Evolutionary conservation across 768 basidiomycete species (phyloP), one percentile per base, ranked within the genome.

Genomic region (Clitopilus passeckerianus): DNA sequence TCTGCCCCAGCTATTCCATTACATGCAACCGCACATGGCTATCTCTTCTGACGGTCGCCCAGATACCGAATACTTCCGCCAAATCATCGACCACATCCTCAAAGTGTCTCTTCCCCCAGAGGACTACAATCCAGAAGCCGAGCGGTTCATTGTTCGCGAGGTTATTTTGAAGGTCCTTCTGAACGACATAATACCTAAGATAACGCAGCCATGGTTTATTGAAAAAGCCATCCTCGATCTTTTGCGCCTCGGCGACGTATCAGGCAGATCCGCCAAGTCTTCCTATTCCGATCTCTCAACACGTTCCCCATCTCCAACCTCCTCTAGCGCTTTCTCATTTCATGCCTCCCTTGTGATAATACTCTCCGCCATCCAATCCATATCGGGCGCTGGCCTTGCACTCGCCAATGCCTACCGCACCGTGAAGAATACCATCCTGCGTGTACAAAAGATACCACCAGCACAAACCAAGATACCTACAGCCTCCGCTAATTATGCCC

Each of bases 151-250:
- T 60, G 74, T 91, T 43, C 85, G 93, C 59, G 96, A 98, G 74
- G 76, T 97, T 37, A 66, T 96, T 30, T 82, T 93, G 66, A 89
- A 90, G 64, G 78, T 91, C 22, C 74, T 98, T 6, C 74, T 94
- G 61, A 80, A 81, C 53, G 85, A 87, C 62, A 72, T 89, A 23
- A 67, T 89, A 23, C 86, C 87, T 30, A 86, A 83, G 64, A 70
- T 96, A 55, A 82, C 85, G 6, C 89, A 97, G 69, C 90, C 91
- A 0, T 98, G 95, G 94, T 98, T 97, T 70, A 82, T 96, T 52
- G 86, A 93, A 59, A 85, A 79, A 66, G 67, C 81, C 2, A 76
- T 90, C 10, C 76, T 95, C 34, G 85, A 86, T 65, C 70, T 88
- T 2, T 73, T 96, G 10, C 89, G 85, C 6, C 75, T 79, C 23